Percentiles rank a stretch among this genome's conserved stretches.
These are phyloP conservation scores for Trichoderma gracile DNA, from an alignment of 2,329 filamentous ascomycete species.

Conservation along the genomic window DNA sequence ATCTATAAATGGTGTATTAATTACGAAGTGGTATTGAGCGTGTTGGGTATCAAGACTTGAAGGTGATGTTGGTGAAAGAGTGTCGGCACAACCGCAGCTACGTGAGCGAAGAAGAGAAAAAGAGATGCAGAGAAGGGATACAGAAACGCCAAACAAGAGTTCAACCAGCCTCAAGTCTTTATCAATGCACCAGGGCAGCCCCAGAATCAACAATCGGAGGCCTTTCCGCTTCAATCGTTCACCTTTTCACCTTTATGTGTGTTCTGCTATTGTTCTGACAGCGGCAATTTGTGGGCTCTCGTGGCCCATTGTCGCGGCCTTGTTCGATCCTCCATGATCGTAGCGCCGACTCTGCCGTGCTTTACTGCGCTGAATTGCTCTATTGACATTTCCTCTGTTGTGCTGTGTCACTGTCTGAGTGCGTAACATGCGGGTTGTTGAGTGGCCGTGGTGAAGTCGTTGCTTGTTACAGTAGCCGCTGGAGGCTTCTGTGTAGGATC, in stretches of 20 bases:
- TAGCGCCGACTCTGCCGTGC: not conserved
- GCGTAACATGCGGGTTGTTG: not conserved
- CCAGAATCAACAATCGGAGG: not conserved
- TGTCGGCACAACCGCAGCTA: not conserved
- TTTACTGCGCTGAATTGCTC: not conserved
- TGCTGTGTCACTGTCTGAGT: not conserved
- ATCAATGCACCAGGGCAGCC: not conserved
- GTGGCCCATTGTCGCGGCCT: conserved; percentile 5
- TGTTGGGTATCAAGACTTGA: not conserved
- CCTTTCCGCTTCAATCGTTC: not conserved
- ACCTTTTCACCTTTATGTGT: not conserved
- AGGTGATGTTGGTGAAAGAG: not conserved
- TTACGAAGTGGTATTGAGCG: not conserved
- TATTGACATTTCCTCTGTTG: too few species aligned
- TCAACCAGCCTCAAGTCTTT: not conserved
- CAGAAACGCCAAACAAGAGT: not conserved
- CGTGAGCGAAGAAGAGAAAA: not conserved
- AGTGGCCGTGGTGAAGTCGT: conserved; percentile 8
- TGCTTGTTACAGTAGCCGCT: conserved; percentile 25
- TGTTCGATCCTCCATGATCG: not conserved
- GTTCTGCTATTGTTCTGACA: not conserved
- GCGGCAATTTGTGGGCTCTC: not conserved
- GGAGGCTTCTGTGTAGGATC: not conserved
- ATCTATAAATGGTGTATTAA: too few species aligned
- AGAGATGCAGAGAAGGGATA: not conserved